Percentiles rank a stretch among this genome's conserved stretches.
These are phyloP conservation scores for Aspergillus carlsbadensis DNA, from an alignment of 495 filamentous ascomycete genomes.

Conservation along the genomic window DNA sequence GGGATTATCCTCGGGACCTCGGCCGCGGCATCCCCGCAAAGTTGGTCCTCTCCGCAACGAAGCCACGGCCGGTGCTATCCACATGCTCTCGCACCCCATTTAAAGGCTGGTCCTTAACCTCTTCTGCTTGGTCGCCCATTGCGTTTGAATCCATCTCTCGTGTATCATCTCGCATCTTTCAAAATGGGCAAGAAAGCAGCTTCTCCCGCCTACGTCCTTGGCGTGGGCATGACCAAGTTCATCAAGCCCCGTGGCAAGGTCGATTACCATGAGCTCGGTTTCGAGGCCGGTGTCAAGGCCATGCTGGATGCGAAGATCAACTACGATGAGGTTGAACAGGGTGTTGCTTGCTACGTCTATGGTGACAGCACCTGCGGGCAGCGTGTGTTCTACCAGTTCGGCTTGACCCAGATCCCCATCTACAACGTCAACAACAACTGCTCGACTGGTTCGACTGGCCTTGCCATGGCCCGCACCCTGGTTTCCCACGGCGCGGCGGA, in stretches of 20 bases:
- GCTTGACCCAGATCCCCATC: slow-evolving; percentile 93
- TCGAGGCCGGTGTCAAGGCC: slow-evolving; percentile 93
- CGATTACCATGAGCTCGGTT: slow-evolving; percentile 69
- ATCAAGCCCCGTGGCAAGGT: slow-evolving; percentile 93
- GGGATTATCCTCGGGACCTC: slow-evolving; percentile 28
- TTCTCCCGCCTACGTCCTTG: slow-evolving; percentile 78
- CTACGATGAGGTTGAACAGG: slow-evolving; percentile 95
- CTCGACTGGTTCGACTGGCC: slow-evolving; percentile 85
- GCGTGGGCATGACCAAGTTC: slow-evolving; percentile 99
- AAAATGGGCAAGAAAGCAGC: slow-evolving; percentile 51
- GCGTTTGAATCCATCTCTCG: background rate
- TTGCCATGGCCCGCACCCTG: slow-evolving; percentile 79
- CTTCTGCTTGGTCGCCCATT: background rate
- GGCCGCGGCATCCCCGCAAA: slow-evolving; percentile 23
- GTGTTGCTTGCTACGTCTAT: slow-evolving; percentile 96
- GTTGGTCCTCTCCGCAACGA: slow-evolving; percentile 11
- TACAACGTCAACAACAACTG: slow-evolving; percentile 99
- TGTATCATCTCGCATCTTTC: background rate
- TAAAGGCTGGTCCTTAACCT: slow-evolving; percentile 3
- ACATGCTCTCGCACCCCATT: slow-evolving; percentile 3
- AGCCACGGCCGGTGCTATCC: slow-evolving; percentile 6
- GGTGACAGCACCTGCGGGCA: slow-evolving; percentile 94
- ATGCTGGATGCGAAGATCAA: slow-evolving; percentile 93
- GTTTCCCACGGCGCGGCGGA: slow-evolving; percentile 78
- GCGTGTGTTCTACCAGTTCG: slow-evolving; percentile 98